These are phyloP conservation scores for Tetrapyrgos nigripes DNA, from an alignment of 1,284 basidiomycete species.

Conservation along the genomic window DNA sequence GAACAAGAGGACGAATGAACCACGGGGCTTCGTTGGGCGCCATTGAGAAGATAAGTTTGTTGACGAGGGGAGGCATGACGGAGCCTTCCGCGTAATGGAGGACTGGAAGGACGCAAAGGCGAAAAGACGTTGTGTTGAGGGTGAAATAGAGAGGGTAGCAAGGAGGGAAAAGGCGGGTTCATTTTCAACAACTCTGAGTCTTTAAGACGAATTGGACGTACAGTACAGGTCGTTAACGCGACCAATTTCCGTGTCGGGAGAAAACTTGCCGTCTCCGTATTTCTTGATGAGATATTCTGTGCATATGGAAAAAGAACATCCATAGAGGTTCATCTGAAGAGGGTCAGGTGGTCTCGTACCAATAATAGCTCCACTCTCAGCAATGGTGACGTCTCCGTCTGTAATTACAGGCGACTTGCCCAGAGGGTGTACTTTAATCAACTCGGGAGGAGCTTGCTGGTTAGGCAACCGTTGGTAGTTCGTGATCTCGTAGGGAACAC, in stretches of 20 bases:
- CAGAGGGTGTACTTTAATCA: slow-evolving; percentile 38
- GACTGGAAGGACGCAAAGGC: no score
- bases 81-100: slow-evolving; percentile 48
- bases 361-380: slow-evolving; percentile 34
- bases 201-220: slow-evolving; percentile 39
- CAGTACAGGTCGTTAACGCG: slow-evolving; percentile 30
- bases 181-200: slow-evolving; percentile 3
- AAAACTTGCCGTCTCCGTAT: slow-evolving; percentile 21
- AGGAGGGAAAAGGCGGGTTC: no score
- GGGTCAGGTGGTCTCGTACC: not conserved
- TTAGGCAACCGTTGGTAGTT: slow-evolving; percentile 29
- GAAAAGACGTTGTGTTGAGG: slow-evolving; percentile 21
- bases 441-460: slow-evolving; percentile 29
- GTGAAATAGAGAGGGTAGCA: not conserved
- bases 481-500: slow-evolving; percentile 29
- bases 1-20: slow-evolving; percentile 4
- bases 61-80: slow-evolving; percentile 41
- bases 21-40: slow-evolving; percentile 1
- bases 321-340: slow-evolving; percentile 18
- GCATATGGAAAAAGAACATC: slow-evolving; percentile 23
- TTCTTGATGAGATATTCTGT: slow-evolving; percentile 42
- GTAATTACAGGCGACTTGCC: slow-evolving; percentile 43
- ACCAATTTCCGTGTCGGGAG: slow-evolving; percentile 15
- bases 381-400: slow-evolving; percentile 37
- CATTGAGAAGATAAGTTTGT: not conserved